Evolutionary conservation across 805 yeast genomes (phyloP), one percentile per base, ranked within the genome.

Genomic region (Jamesozyma spencerorum): DNA sequence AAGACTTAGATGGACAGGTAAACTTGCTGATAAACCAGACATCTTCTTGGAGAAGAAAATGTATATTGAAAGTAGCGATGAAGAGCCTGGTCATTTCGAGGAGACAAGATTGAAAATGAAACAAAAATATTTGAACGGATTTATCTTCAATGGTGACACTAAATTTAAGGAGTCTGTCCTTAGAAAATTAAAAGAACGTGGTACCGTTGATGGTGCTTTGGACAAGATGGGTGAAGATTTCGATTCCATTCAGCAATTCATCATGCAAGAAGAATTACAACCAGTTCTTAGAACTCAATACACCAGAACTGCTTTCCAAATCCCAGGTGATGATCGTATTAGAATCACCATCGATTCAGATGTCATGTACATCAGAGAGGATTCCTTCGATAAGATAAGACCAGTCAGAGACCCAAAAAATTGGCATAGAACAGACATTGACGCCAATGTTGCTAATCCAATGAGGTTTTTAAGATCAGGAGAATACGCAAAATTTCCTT

Each of bases 351-450:
- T 90, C 47, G 97, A 90, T 64, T 81, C 94, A 13, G 92, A 92
- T 59, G 77, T 92, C 42, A 57, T 80, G 39, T 88, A 85, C 57
- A 80, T 90, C 46, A 77, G 97, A 53, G 98, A 90, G 60, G 97
- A 90, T 60, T 65, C 90, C 0, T 82, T 90, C 56, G 95, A 88
- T 61, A 64, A 71, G 34, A 79, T 77, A 47, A 74, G 88, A 51
- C 97, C 98, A 14, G 82, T 87, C 46, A 81, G 98, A 65, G 84
- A 86, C 56, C 94, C 96, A 30, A 63, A 65, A 17, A 75, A 72
- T 51, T 90, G 98, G 98, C 97, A 88, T 64, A 76, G 97, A 62
- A 69, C 78, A 35, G 97, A 92, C 60, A 77, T 90, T 41, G 98
- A 90, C 63, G 77, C 88, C 24, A 69, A 79, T 39, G 71, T 82